Conservation (phyloP, 306 rosid genomes). For the Trifolium fragiferum region DNA sequence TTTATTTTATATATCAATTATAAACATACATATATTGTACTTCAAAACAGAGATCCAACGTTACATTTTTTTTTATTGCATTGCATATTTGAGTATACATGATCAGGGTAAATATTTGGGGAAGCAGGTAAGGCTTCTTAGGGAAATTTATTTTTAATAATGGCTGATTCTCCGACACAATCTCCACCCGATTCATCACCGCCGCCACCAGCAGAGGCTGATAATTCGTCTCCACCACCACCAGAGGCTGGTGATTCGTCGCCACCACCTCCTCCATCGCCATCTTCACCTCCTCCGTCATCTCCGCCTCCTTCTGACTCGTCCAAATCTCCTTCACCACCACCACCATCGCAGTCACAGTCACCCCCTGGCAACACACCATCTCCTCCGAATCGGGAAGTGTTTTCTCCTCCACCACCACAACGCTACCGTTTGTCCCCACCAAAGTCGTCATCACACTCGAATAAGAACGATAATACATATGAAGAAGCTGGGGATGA, state of each 20-base stretch:
- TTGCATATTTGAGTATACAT: conserved; percentile 1
- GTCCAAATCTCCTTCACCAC: conserved; percentile 30
- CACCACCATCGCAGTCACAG: conserved; percentile 31
- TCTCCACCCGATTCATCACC: conserved; percentile 31
- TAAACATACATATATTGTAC: too few relatives aligned
- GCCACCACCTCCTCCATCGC: conserved; percentile 26
- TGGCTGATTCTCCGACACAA: conserved; percentile 51
- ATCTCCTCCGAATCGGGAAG: neutral
- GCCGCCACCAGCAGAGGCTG: too few relatives aligned
- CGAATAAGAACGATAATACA: neutral
- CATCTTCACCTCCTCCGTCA: neutral
- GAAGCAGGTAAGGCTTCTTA: conserved; percentile 56
- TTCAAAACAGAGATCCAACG: too few relatives aligned
- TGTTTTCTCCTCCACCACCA: conserved; percentile 49
- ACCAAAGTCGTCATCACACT: conserved; percentile 30
- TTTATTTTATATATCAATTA: too few relatives aligned
- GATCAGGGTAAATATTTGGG: conserved; percentile 33
- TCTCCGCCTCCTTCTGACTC: conserved; percentile 24
- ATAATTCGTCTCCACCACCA: neutral
- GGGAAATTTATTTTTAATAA: conserved; percentile 35
- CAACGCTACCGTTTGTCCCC: conserved; percentile 39
- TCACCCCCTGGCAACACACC: conserved; percentile 3
- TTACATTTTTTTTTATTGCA: too few relatives aligned
- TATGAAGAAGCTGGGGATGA: neutral
- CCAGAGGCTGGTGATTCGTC: conserved; percentile 24